Evolutionary conservation across 352 stramenopile species (phyloP), one percentile per base, ranked within the genome.

Genomic region (Phytophthora fragariae): DNA sequence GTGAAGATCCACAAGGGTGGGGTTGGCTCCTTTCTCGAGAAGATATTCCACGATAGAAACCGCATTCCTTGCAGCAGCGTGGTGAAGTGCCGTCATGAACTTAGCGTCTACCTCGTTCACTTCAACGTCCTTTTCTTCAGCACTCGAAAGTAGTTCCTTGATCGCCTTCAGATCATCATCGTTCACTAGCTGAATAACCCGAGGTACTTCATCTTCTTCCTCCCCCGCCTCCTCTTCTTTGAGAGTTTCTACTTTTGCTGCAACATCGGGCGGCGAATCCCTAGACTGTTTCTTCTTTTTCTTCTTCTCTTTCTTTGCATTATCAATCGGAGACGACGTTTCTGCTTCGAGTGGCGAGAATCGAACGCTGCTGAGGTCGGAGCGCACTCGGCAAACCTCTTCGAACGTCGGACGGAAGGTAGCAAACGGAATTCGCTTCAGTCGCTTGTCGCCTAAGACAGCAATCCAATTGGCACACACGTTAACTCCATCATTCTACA

Each of bases 321-420:
- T 65, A n/a, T 82, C 74, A 15, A 33, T 57, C 5, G 71, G 54
- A 19, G 77, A 72, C 1, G 65, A 27, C 0, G 54, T 39, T 52
- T 68, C 69, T 15, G 77, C 52, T 39, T 77, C 65, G n/a, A 94
- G 69, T 4, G 86, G 86, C 31, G 82, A 76, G 62, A 92, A 92
- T 2, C 81, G 79, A 17, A 92, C 82, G 46, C 85, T 93, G 65
- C 77, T 83, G 4, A 94, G 77, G 33, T 94, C 89, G 0, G 84
- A 84, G 14, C 86, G 86, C 11, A 95, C 88, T 53, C 89, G 83
- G 37, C 88, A 94, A 6, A 95, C 78, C 62, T 97, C 91, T 61
- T 96, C 86, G 39, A 96, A 95, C 19, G 90, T 97, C n/a, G 91
- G 91, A 15, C 88, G 80, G 58, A 91, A 91, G 7, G 89, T 97